Base-by-base conservation (phyloP, 2,329 filamentous ascomycete genomes). In the Xylaria hypoxylon region DNA sequence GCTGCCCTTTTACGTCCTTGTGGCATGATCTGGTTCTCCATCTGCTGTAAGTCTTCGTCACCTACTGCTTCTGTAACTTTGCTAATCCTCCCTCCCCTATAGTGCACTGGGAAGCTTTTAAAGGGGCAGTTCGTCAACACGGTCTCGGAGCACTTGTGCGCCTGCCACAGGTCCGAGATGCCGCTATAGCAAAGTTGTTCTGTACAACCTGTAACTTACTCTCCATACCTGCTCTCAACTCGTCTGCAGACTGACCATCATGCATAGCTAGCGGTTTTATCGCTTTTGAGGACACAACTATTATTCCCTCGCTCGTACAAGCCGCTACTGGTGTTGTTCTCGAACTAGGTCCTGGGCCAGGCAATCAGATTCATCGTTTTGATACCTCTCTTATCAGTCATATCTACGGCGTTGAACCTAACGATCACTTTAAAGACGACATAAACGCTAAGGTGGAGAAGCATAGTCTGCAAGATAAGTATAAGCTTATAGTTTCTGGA, bases 291-390 rank as follows among this genome's bases (percentile, higher is more conserved):
- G 60, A 76, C 44, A 79, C 76, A 6, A 79, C 77, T 17, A 56
- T 64, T 59, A 73, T 79, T 26, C 76, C 79, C 26, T 75, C 75
- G 71, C 67, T 77, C 72, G 31, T 76, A 8, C 19, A 60, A 19
- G 66, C 69, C 22, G 69, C 70, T 11, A 40, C 48, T 7, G 81
- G 82, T 35, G 66, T 74, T 6, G 73, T 83, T 51, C 78, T 84
- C 38, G 82, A 84, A 65, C 75, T 83, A 1, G 82, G 82, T 22
- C 80, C 82, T 3, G 81, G 81, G 2, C 67, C 77, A 48, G 82
- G 82, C 33, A 83, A 81, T 67, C 81, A 83, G 67, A 76, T 83
- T 13, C 75, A 76, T 24, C 76, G 77, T 35, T 83, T 76, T 66
- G 74, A 80, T 69, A 19, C 70, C 7, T 68, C 70, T 19, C 69